Conservation (phyloP, 176 grass and related monocot species). For the Oryza australiensis region DNA sequence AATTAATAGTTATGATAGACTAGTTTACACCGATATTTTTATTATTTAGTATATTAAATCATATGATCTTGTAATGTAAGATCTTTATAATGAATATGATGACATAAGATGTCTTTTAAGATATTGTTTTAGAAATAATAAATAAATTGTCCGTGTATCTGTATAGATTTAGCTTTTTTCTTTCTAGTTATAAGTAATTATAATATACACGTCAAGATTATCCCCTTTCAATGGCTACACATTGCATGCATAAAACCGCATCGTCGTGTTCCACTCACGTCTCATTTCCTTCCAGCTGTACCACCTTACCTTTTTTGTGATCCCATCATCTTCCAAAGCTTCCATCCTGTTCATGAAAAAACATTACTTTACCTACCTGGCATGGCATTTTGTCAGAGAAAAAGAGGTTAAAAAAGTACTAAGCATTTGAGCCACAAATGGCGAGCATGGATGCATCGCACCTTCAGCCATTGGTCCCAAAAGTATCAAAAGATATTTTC, state of each 20-base stretch:
- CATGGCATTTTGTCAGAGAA: constrained; percentile 1
- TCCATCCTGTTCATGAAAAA: neutral
- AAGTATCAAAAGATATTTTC: neutral
- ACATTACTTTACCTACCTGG: neutral
- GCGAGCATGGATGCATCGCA: neutral
- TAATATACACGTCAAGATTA: neutral
- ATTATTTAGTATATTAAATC: too few relatives aligned
- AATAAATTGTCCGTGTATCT: too few relatives aligned
- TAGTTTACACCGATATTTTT: too few relatives aligned
- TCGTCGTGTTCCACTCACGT: neutral
- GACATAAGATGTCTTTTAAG: too few relatives aligned
- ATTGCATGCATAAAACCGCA: neutral
- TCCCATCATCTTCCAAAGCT: neutral
- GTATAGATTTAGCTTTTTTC: too few relatives aligned
- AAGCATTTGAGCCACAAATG: neutral
- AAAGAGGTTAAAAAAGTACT: neutral
- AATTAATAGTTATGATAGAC: too few relatives aligned
- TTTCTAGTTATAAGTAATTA: too few relatives aligned
- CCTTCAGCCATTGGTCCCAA: too few relatives aligned
- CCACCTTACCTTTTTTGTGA: neutral
- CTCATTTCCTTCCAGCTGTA: neutral
- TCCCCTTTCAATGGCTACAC: neutral
- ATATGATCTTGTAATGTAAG: too few relatives aligned
- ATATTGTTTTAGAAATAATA: too few relatives aligned
- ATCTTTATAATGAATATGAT: too few relatives aligned